A percentile compares a stretch with the other conserved stretches of the same genome.
These are phyloP conservation scores for Ustilago bromivora DNA, from an alignment of 1,284 basidiomycete species.

Conservation along the genomic window DNA sequence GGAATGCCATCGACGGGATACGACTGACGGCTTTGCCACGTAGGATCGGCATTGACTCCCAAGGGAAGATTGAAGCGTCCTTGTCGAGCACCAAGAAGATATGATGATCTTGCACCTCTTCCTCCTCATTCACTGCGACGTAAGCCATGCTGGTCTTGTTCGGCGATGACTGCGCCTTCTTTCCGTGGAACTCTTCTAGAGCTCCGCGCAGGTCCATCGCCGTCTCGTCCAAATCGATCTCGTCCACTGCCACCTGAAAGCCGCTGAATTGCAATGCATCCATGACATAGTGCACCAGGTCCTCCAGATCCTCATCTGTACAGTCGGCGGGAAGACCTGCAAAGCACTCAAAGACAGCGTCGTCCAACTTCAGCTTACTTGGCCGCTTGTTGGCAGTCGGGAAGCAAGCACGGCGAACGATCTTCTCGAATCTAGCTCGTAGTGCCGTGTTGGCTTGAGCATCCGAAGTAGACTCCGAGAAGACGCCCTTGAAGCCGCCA, in stretches of 20 bases:
- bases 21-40: conserved; percentile 87
- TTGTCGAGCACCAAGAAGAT: conserved; percentile 91
- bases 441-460: conserved; percentile 36
- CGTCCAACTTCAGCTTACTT: conserved; percentile 75
- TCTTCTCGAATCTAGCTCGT: conserved; percentile 45
- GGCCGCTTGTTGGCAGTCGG: conserved; percentile 70
- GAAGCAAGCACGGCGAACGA: conserved; percentile 72
- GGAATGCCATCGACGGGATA: conserved; percentile 87
- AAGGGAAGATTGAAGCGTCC: conserved; percentile 88
- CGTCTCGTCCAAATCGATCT: conserved; percentile 92
- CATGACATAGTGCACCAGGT: conserved; percentile 91
- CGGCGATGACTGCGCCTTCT: conserved; percentile 38
- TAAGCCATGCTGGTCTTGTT: conserved; percentile 40
- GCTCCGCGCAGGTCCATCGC: conserved; percentile 61
- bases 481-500: conserved; percentile 83
- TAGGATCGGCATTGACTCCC: conserved; percentile 93
- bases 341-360: conserved; percentile 84
- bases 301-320: conserved; percentile 90
- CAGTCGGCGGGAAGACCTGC: conserved; percentile 82
- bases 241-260: conserved; percentile 86
- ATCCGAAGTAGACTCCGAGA: conserved; percentile 38
- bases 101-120: conserved; percentile 79
- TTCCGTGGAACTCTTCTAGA: conserved; percentile 58
- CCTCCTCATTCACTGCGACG: conserved; percentile 31
- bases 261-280: conserved; percentile 95